Base-by-base conservation (phyloP, 1,139 yeast species). In the Meyerozyma athensensis region DNA sequence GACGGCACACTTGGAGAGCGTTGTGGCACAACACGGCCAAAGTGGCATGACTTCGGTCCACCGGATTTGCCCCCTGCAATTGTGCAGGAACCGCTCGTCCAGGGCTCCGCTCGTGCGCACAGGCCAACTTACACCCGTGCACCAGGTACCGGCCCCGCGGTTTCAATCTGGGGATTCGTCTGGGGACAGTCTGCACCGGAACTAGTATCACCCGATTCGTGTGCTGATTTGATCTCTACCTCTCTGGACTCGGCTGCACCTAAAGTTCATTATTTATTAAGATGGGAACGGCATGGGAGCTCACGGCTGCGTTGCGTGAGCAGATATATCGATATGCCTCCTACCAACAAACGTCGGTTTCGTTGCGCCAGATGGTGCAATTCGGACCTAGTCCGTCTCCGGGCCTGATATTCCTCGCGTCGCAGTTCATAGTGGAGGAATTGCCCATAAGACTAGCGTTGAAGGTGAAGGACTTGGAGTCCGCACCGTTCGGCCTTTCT, bases 281-380 rank as follows among this genome's bases (percentile, higher is more conserved):
- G 36, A 66, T 68, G 72, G 71, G 71, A 21, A 65, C 72, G 6
- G 70, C 68, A 16, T 70, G 77, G 77, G 65, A 68, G 51, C 49
- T 69, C 35, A 67, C 75, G n/a, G 51, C 58, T 33, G 52, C 56
- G 4, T 56, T 71, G 33, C 53, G 63, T 35, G 68, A 68, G 19
- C 56, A 68, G 41, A 71, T 76, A 36, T 61, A 63, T 44, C 65
- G 64, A 40, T 84, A 81, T 66, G 92, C 96, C 4, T 70, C 74
- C 40, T 74, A 79, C 48, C 85, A 87, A 19, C 95, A 92, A 43
- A 86, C 95, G 2, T 89, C 95, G 1, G 86, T 87, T 5, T 81
- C 90, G 3, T 65, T 87, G 43, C 70, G 89, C 41, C 96, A 86
- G 57, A 86, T 87, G 96, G 96, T 87, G n/a, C 92, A 85, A 56